These are phyloP conservation scores for Aquilaria malaccensis DNA, from an alignment of 345 rosid genomes.

Conservation along the genomic window DNA sequence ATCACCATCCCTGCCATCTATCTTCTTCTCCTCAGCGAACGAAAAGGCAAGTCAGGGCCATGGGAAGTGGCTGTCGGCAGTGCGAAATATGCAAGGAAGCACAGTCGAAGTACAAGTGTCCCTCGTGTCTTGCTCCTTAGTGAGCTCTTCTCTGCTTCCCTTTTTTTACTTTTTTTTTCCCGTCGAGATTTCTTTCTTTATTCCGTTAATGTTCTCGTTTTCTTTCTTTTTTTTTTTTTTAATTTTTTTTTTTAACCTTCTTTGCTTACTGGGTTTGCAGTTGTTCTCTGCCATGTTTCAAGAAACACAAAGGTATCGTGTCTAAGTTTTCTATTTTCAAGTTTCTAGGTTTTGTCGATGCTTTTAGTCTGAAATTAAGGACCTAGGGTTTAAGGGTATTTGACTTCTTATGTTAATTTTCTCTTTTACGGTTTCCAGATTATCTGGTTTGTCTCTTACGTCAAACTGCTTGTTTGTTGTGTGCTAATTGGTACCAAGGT, in stretches of 20 bases:
- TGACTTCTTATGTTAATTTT: too few species aligned
- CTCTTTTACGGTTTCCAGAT: too few species aligned
- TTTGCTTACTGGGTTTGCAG: slow-evolving; percentile 27
- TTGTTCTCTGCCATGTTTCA: slow-evolving; percentile 56
- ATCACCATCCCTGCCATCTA: too few species aligned
- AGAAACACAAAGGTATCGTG: slow-evolving; percentile 36
- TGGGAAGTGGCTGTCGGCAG: slow-evolving; percentile 28
- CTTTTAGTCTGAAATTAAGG: not conserved
- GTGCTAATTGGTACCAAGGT: too few species aligned
- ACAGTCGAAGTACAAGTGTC: slow-evolving; percentile 73
- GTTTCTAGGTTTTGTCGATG: not conserved
- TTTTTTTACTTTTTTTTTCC: not conserved
- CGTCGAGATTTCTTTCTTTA: not conserved
- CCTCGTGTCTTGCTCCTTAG: slow-evolving; percentile 71
- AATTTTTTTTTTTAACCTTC: not conserved
- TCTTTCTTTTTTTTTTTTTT: not conserved
- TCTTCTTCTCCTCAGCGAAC: too few species aligned
- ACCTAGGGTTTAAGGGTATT: not conserved
- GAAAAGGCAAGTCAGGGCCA: not conserved
- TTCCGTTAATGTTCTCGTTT: not conserved
- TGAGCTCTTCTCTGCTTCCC: slow-evolving; percentile 21
- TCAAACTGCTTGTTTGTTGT: too few species aligned
- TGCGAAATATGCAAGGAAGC: slow-evolving; percentile 57
- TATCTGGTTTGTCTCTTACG: too few species aligned
- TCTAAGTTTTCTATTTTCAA: not conserved